A percentile compares a stretch with the other conserved stretches of the same genome.
These are phyloP conservation scores for Cercophora sp. DNA, from an alignment of 495 filamentous ascomycete species.

Conservation along the genomic window DNA sequence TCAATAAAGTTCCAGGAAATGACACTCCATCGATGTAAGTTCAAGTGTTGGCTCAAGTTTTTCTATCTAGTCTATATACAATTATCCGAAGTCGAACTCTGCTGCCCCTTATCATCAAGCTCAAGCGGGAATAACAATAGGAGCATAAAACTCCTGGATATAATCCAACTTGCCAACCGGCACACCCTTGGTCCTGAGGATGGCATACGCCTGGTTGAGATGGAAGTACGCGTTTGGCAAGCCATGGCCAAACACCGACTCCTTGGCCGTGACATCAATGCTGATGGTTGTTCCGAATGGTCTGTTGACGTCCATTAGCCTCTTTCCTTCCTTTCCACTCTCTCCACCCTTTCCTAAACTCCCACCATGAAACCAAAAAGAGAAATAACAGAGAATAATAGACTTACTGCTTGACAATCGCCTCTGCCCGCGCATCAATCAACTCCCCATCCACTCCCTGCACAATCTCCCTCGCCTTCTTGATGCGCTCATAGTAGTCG, in stretches of 20 bases:
- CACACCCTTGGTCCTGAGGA: neutral
- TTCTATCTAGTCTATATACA: too few relatives aligned
- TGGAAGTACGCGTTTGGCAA: conserved; percentile 32
- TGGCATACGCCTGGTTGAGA: neutral
- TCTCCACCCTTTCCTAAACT: too few relatives aligned
- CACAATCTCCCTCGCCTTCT: conserved; percentile 22
- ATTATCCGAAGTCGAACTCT: too few relatives aligned
- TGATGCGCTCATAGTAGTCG: conserved; percentile 21
- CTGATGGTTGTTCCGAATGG: neutral
- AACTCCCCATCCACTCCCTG: conserved; percentile 32
- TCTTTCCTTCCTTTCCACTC: neutral
- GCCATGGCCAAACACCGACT: conserved; percentile 34
- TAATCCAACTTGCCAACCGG: neutral
- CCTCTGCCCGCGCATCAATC: conserved; percentile 31
- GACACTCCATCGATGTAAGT: too few relatives aligned
- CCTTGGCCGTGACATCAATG: conserved; percentile 10
- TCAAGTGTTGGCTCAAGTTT: too few relatives aligned
- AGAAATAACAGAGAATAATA: neutral
- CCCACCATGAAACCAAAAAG: too few relatives aligned
- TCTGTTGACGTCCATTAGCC: neutral
- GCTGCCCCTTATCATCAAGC: too few relatives aligned
- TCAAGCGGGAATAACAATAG: neutral
- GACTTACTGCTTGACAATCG: conserved; percentile 23
- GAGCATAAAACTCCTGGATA: neutral
- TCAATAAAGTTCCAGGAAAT: too few relatives aligned